phyloP scores from a whole-genome alignment of 2,329 filamentous ascomycete genomes.

The Hysterium pulicare region DNA sequence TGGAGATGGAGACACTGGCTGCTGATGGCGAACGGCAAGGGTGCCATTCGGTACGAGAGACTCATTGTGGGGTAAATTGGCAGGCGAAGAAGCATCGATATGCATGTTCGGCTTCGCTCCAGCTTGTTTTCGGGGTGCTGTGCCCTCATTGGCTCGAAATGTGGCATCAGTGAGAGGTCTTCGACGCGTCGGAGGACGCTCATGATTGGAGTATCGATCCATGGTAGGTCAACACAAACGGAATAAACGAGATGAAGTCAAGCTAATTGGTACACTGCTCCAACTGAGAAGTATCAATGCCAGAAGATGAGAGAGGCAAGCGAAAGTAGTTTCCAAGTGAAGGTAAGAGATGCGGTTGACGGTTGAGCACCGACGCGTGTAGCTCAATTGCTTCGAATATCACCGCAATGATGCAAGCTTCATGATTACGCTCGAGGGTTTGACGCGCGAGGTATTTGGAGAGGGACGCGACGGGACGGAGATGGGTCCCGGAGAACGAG shows the following conservation, averaged over 20 bases:
- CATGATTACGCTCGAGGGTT: neutral
- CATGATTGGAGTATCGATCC: constrained; percentile 26
- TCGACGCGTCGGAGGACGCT: constrained; percentile 30
- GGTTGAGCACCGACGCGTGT: constrained; percentile 15
- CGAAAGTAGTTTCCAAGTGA: neutral
- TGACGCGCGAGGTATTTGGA: neutral
- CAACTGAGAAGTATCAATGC: neutral
- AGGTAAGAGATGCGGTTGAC: constrained; percentile 20
- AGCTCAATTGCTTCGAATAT: constrained; percentile 10
- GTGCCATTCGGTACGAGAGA: constrained; percentile 44
- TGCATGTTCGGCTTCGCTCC: constrained; percentile 19
- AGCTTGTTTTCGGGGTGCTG: constrained; percentile 14
- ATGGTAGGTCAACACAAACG: constrained; percentile 15
- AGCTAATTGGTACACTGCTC: neutral
- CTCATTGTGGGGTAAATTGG: constrained; percentile 41
- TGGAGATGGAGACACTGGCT: constrained; percentile 25
- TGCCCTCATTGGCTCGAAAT: constrained; percentile 28
- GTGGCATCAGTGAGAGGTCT: constrained; percentile 31
- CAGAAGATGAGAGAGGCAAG: constrained; percentile 3
- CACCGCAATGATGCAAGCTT: neutral
- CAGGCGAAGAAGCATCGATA: constrained; percentile 10
- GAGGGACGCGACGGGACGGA: neutral
- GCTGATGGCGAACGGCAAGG: constrained; percentile 38
- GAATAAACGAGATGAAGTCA: neutral
- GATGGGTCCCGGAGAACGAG: constrained; percentile 2